Conservation (phyloP, 2,329 filamentous ascomycete species). For the Gremmenia infestans region DNA sequence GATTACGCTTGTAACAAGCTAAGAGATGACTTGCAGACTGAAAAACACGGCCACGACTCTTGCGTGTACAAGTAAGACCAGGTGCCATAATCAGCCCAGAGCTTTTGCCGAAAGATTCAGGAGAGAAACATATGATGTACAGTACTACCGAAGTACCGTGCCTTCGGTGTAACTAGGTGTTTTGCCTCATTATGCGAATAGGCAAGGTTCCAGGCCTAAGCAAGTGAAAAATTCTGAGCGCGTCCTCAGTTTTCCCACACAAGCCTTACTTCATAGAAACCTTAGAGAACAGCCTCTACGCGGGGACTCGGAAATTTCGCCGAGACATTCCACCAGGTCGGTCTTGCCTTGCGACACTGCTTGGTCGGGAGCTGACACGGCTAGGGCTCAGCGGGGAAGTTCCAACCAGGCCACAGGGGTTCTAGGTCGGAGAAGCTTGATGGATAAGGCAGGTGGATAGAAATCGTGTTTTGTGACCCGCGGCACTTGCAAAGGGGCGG, state of each 20-base stretch:
- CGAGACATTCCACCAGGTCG: too few relatives aligned
- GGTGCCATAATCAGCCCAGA: neutral
- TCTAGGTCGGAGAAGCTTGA: neutral
- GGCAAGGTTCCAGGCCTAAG: neutral
- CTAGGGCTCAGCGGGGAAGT: neutral
- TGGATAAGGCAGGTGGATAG: neutral
- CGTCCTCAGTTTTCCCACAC: too few relatives aligned
- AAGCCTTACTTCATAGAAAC: neutral
- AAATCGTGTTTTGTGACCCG: neutral
- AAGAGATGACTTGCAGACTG: neutral
- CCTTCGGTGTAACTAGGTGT: slow-evolving; percentile 5
- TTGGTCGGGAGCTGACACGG: neutral
- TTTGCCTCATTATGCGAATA: neutral
- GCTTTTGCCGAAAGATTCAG: neutral
- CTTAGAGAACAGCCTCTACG: neutral
- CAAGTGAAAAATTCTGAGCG: too few relatives aligned
- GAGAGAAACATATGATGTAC: neutral
- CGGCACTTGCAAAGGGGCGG: too few relatives aligned
- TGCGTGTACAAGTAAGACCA: neutral
- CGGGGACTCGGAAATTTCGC: slow-evolving; percentile 9
- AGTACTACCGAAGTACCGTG: neutral
- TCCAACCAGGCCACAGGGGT: neutral
- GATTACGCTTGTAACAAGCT: neutral
- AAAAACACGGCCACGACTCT: neutral
- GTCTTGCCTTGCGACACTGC: too few relatives aligned